A percentile compares a stretch with the other conserved stretches of the same genome.
These are phyloP conservation scores for Cyberlindnera maclurae DNA, from an alignment of 805 yeast species.

Conservation along the genomic window DNA sequence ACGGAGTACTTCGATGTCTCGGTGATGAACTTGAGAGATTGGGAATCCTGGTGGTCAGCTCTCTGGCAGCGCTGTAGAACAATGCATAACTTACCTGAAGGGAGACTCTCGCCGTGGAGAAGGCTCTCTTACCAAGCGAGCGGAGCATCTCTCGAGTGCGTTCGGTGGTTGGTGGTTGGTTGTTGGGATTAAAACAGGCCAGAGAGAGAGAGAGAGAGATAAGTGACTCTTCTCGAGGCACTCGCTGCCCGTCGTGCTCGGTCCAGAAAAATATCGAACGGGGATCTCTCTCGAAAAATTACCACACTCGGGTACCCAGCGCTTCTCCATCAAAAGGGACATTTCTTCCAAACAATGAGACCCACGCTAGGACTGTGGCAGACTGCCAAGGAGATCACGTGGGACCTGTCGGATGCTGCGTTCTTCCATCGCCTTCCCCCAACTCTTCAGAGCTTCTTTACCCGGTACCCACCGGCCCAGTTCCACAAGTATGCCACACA, in stretches of 20 bases:
- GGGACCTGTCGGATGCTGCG: constrained; percentile 32
- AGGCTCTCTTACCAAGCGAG: constrained; percentile 2
- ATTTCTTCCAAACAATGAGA: too few relatives aligned
- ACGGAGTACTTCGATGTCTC: constrained; percentile 40
- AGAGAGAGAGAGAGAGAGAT: background rate
- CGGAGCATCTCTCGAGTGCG: background rate
- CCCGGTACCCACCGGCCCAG: constrained; percentile 81
- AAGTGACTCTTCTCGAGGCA: background rate
- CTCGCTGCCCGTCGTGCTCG: too few relatives aligned
- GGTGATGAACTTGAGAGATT: constrained; percentile 32
- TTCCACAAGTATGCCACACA: constrained; percentile 54
- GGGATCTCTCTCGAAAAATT: too few relatives aligned
- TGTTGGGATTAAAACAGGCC: too few relatives aligned
- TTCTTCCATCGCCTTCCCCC: constrained; percentile 58
- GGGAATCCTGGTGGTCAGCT: constrained; percentile 11
- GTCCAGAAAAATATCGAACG: background rate
- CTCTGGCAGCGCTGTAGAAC: too few relatives aligned
- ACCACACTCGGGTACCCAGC: too few relatives aligned
- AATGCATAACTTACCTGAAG: background rate
- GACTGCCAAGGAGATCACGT: constrained; percentile 1
- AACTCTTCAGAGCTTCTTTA: constrained; percentile 65
- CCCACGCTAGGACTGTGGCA: constrained; percentile 14
- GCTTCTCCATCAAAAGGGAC: too few relatives aligned
- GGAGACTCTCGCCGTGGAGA: constrained; percentile 3
- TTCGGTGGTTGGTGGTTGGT: too few relatives aligned